Base-by-base conservation (phyloP, 2,329 filamentous ascomycete genomes). In the Hawksworthiomyces lignivorus region DNA sequence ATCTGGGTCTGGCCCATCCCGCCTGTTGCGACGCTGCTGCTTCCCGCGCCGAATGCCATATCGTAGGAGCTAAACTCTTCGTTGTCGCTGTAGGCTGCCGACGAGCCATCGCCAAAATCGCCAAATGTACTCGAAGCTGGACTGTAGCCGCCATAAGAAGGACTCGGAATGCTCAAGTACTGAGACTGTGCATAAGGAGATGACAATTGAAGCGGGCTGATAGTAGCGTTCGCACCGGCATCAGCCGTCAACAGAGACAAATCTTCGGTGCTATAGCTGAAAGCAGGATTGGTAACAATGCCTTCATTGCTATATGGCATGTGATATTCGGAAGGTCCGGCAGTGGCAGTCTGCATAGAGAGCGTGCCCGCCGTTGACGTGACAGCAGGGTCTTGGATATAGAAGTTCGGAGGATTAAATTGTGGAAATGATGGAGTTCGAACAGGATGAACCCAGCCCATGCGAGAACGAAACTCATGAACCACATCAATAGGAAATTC, bases 401-500 rank as follows among this genome's bases (percentile, higher is more conserved):
- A 68, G 54, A 76, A 78, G 56, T 71, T 73, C 52, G 71, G 72
- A 35, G 68, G 66, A 50, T 72, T 61, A 57, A 80, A 80, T 55
- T 74, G 73, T 20, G 77, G 75, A 59, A 80, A 80, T 9, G 76
- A 77, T 6, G 67, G 70, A 32, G 77, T 77, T 48, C 74, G 67
- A 48, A 69, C 65, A 10, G 77, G 77, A 47, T 77, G 71, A 33
- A 69, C 59, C 79, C 79, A 85, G 36, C 82, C 79, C 68, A 86
- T 80, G 50, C 80, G 75, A 27, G 67, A 69, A 52, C 81, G 78
- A 62, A 88, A 87, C 53, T 80, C 77, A 44, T 69, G 67, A 42
- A 85, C 77, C 35, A 79, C 77, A 51, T 84, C 74, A 42, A 84
- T 78, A 15, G 84, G 82, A 48, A 81, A 80, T 52, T 84, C 78